phyloP scores from a whole-genome alignment of 805 yeast species.

The Metschnikowia shivogae region DNA sequence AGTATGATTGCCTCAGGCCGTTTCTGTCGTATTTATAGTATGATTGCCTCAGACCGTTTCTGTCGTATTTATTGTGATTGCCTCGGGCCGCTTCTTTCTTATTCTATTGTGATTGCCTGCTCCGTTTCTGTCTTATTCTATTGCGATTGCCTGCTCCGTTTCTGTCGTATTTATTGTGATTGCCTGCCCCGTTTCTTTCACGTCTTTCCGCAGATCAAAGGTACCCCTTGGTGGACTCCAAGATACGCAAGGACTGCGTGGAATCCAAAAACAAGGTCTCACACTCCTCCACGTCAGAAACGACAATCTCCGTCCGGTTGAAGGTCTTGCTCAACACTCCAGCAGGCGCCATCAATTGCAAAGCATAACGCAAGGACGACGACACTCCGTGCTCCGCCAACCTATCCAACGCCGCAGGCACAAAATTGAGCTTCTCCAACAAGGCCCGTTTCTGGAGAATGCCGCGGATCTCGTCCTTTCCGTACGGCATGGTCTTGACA shows the following conservation, averaged over 20 bases:
- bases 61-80: no score
- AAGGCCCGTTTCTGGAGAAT: conserved; percentile 80
- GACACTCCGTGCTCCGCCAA: conserved; percentile 70
- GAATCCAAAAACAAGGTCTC: conserved; percentile 82
- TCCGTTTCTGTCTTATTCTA: no score
- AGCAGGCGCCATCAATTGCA: conserved; percentile 88
- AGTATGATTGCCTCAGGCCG: no score
- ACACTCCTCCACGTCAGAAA: conserved; percentile 79
- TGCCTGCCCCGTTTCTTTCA: no score
- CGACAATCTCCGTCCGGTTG: conserved; percentile 64
- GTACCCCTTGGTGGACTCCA: conserved; percentile 46
- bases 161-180: no score
- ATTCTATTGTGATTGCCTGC: no score
- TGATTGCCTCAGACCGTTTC: no score
- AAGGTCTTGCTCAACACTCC: conserved; percentile 73
- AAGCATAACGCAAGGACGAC: conserved; percentile 85
- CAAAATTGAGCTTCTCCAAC: conserved; percentile 67
- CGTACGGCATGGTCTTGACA: conserved; percentile 88
- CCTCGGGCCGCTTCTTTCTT: no score
- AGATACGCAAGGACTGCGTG: conserved; percentile 68
- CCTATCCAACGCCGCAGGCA: conserved; percentile 65
- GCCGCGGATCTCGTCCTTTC: conserved; percentile 71
- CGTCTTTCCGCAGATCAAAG: conserved; percentile 19
- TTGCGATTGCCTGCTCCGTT: no score
- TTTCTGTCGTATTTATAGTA: no score